These are phyloP conservation scores for Trametes cinnabarina DNA, from an alignment of 768 basidiomycete genomes.

Conservation along the genomic window DNA sequence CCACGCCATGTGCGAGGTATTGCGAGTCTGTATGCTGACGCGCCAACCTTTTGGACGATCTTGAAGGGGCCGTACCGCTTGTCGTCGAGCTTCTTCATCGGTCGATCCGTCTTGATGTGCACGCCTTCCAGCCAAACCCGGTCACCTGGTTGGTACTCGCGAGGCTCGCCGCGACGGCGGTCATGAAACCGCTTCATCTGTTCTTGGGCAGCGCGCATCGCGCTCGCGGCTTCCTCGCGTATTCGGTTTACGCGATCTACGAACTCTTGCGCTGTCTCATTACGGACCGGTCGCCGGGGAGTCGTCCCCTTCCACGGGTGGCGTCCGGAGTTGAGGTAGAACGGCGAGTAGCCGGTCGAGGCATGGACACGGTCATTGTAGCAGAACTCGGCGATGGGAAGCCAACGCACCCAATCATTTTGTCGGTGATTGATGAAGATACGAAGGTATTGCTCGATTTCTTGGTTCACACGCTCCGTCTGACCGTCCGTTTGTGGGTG, in stretches of 20 bases:
- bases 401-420: slow-evolving; percentile 34
- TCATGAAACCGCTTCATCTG: slow-evolving; percentile 16
- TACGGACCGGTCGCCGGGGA: neutral
- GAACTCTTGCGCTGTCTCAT: slow-evolving; percentile 3
- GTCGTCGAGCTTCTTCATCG: neutral
- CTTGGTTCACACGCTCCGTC: slow-evolving; percentile 40
- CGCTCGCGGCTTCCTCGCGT: slow-evolving; percentile 7
- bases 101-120: neutral
- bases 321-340: slow-evolving; percentile 28
- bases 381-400: slow-evolving; percentile 32
- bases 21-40: neutral
- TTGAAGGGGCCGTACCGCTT: neutral
- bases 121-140: neutral
- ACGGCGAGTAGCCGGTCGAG: slow-evolving; percentile 31
- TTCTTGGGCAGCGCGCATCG: slow-evolving; percentile 3
- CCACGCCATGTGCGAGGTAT: neutral
- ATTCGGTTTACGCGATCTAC: neutral
- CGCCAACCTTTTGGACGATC: neutral
- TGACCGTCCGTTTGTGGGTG: slow-evolving; percentile 45
- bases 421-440: slow-evolving; percentile 34
- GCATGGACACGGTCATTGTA: slow-evolving; percentile 34
- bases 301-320: slow-evolving; percentile 15
- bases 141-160: neutral
- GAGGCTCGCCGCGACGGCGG: neutral
- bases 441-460: slow-evolving; percentile 39